Percentiles rank a stretch among this genome's conserved stretches.
Conservation (phyloP, 1,284 basidiomycete genomes). For the Athelia psychrophila region DNA sequence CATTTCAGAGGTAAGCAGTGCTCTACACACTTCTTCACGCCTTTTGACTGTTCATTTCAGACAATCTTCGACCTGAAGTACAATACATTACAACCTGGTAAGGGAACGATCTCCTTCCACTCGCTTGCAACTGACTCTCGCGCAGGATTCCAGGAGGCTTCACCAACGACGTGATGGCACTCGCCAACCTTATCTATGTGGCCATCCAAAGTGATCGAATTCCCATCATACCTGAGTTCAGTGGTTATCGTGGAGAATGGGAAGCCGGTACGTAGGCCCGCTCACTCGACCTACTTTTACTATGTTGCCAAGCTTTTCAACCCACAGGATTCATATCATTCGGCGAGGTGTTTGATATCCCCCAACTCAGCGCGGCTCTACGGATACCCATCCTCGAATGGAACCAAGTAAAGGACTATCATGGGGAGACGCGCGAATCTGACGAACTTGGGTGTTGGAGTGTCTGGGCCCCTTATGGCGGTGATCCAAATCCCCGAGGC, state of each 20-base stretch:
- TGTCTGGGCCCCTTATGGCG: constrained; percentile 43
- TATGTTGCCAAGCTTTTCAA: constrained; percentile 63
- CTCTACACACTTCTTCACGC: too few species aligned
- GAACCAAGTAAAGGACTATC: constrained; percentile 42
- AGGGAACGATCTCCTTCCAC: too few species aligned
- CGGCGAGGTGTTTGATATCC: constrained; percentile 51
- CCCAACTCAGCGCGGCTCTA: constrained; percentile 39
- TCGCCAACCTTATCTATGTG: constrained; percentile 60
- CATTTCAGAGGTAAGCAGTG: too few species aligned
- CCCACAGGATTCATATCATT: constrained; percentile 44
- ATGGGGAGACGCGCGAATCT: constrained; percentile 19
- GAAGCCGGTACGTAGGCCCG: too few species aligned
- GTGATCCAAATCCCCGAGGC: constrained; percentile 41
- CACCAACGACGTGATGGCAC: too few species aligned
- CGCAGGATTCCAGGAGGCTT: too few species aligned
- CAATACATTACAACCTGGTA: too few species aligned
- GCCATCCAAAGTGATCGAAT: constrained; percentile 61
- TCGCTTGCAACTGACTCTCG: too few species aligned
- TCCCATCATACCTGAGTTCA: constrained; percentile 46
- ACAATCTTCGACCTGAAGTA: too few species aligned
- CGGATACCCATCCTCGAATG: constrained; percentile 50
- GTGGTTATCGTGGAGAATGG: too few species aligned
- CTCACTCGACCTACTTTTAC: constrained; percentile 36
- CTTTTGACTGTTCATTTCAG: too few species aligned
- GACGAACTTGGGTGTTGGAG: constrained; percentile 75